Evolutionary conservation across 2,329 filamentous ascomycete genomes (phyloP), one percentile per base, ranked within the genome.

Genomic region (Claviceps arundinis): DNA sequence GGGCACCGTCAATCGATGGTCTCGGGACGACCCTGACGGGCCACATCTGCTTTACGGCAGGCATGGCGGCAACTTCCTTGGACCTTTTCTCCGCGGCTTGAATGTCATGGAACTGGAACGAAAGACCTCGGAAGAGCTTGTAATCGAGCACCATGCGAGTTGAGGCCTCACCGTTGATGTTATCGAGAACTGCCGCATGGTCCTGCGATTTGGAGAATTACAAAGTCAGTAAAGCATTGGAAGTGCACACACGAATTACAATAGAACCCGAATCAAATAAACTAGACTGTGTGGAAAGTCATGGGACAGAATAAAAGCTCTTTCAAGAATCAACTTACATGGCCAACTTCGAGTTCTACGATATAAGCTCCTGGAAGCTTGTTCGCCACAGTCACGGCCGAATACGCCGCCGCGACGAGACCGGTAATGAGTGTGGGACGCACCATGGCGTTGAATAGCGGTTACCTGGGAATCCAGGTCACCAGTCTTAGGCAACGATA

Each of bases 101-200:
- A 47, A 69, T 47, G 52, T 78, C 69, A 50, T 73, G 67, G 60
- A 80, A 71, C 57, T 75, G 68, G 54, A 80, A 70, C 2, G 77
- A 78, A 1, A 69, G 70, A 51, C 76, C 77, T 57, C 72, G 75
- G 69, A 80, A 80, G 19, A 78, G 66, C 57, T 70, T 66, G 59
- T 70, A 74, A 56, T 74, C 65, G 53, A 77, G 68, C 48, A 72
- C 68, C 68, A 73, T 70, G 51, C 72, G 72, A 43, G 69, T 69
- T 34, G 64, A 61, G 44, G 70, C 72, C 17, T 63, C 37, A 17
- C n/a, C 41, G 17, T 48, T 40, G 44, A 56, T 40, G 19, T 44
- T 30, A 7, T 54, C 40, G 30, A 48, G 42, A 13, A 55, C 45
- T 4, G 45, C 26, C 13, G 40, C 26, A 11, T 48, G 14, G 43